phyloP scores from a whole-genome alignment of 2,329 filamentous ascomycete species.

The Beauveria scarabaeidicola region DNA sequence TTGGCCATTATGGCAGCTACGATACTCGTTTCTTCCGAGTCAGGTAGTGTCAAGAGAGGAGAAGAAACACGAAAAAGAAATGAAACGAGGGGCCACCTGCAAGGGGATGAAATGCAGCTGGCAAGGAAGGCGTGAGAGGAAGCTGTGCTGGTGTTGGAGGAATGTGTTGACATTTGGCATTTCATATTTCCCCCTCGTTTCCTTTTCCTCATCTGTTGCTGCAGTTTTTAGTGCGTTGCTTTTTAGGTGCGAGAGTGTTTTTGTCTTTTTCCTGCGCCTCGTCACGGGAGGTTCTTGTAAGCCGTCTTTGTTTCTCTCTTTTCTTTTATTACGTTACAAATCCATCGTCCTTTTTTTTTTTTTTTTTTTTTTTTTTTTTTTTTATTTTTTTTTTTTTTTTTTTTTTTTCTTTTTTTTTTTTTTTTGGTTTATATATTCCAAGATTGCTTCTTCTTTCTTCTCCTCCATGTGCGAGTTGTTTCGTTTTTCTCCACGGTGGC shows the following conservation, averaged over 20 bases:
- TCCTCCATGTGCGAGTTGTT: not conserved
- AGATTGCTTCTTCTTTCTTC: not conserved
- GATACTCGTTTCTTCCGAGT: not conserved
- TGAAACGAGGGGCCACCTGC: not conserved
- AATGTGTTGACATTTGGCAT: slow-evolving; percentile 6
- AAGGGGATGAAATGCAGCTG: not conserved
- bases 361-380: slow-evolving; percentile 6
- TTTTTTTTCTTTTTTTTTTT: not conserved
- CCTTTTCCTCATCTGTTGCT: slow-evolving; percentile 8
- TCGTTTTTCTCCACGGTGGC: not conserved
- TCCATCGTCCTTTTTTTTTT: not conserved
- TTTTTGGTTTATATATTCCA: slow-evolving; percentile 4
- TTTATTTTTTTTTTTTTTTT: not conserved
- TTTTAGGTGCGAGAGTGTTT: not conserved
- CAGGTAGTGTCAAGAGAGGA: not conserved
- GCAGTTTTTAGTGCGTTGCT: not conserved
- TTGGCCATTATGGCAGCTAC: slow-evolving; percentile 4
- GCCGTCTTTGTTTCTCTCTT: not conserved
- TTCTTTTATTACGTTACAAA: not conserved
- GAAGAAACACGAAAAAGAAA: not conserved
- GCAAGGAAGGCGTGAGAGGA: not conserved
- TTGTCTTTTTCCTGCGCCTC: not conserved
- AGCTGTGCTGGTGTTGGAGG: not conserved
- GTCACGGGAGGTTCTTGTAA: not conserved
- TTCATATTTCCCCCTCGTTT: slow-evolving; percentile 12